Conservation (phyloP, 2,329 filamentous ascomycete genomes). For the Botrytis medusae region DNA sequence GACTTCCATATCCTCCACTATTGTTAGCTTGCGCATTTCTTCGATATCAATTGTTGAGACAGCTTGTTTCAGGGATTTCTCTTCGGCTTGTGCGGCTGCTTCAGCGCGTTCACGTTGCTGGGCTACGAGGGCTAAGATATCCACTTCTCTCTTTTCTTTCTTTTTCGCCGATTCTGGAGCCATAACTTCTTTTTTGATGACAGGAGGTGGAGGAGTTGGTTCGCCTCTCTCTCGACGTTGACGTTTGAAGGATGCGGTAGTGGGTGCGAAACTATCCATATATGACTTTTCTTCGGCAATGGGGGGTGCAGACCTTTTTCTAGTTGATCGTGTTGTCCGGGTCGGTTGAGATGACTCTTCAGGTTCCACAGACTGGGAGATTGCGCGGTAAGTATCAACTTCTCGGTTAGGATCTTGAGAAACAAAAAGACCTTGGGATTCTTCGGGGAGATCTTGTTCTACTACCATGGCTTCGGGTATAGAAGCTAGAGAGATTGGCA, state of each 20-base stretch:
- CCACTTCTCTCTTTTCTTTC: conserved; percentile 56
- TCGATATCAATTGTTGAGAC: conserved; percentile 68
- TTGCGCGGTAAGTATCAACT: conserved; percentile 36
- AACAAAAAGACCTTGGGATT: conserved; percentile 53
- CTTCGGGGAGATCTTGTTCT: conserved; percentile 43
- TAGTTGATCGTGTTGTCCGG: conserved; percentile 17
- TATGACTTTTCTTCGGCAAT: conserved; percentile 45
- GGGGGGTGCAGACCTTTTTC: conserved; percentile 49
- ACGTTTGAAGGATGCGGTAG: conserved; percentile 71
- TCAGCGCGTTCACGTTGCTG: conserved; percentile 62
- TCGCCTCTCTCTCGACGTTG: conserved; percentile 51
- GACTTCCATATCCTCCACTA: conserved; percentile 75
- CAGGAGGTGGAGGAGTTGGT: conserved; percentile 26
- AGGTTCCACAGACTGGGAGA: conserved; percentile 25
- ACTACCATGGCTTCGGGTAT: conserved; percentile 52
- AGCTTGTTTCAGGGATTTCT: conserved; percentile 53
- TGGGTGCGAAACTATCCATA: conserved; percentile 72
- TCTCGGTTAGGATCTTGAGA: conserved; percentile 45
- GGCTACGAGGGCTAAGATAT: conserved; percentile 62
- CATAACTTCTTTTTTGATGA: conserved; percentile 25
- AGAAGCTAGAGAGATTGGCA: conserved; percentile 23
- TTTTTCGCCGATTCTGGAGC: conserved; percentile 32
- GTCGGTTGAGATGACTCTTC: conserved; percentile 5
- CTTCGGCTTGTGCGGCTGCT: conserved; percentile 56
- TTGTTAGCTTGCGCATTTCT: conserved; percentile 69